These are phyloP conservation scores for Toxoplasma gondii DNA, from an alignment of 169 alveolate genomes.

Conservation along the genomic window DNA sequence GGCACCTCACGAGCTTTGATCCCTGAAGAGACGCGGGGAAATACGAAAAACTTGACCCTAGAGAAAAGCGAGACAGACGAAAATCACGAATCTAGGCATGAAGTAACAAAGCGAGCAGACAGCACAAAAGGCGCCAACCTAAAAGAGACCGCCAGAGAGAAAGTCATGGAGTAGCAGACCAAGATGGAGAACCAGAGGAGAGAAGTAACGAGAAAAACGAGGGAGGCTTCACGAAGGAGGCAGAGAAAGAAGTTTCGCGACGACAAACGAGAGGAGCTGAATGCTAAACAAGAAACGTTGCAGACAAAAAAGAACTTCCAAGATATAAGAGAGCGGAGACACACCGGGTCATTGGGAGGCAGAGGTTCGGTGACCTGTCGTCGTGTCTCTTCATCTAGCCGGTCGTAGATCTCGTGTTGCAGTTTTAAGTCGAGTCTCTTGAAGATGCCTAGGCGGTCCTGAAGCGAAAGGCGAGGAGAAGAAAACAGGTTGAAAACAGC, in stretches of 20 bases:
- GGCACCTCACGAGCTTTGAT: no score
- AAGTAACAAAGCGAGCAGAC: neutral
- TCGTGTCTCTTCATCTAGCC: neutral
- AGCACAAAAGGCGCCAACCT: neutral
- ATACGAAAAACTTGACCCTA: no score
- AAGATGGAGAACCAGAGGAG: neutral
- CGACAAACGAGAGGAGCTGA: no score
- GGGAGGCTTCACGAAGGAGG: neutral
- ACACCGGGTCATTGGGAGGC: neutral
- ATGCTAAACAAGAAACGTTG: neutral
- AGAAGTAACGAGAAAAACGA: no score
- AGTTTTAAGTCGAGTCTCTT: neutral
- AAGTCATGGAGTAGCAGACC: neutral
- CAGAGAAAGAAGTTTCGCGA: no score
- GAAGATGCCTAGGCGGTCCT: neutral
- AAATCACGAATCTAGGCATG: no score
- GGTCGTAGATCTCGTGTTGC: constrained; percentile 29
- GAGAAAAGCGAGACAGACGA: no score
- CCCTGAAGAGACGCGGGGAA: no score
- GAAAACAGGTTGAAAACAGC: no score
- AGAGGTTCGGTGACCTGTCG: neutral
- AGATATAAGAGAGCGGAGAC: neutral
- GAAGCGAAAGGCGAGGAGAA: neutral
- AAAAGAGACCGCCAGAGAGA: neutral
- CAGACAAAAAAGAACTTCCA: neutral